A percentile compares a stretch with the other conserved stretches of the same genome.
These are phyloP conservation scores for Talaromyces adpressus DNA, from an alignment of 495 filamentous ascomycete species.

Conservation along the genomic window DNA sequence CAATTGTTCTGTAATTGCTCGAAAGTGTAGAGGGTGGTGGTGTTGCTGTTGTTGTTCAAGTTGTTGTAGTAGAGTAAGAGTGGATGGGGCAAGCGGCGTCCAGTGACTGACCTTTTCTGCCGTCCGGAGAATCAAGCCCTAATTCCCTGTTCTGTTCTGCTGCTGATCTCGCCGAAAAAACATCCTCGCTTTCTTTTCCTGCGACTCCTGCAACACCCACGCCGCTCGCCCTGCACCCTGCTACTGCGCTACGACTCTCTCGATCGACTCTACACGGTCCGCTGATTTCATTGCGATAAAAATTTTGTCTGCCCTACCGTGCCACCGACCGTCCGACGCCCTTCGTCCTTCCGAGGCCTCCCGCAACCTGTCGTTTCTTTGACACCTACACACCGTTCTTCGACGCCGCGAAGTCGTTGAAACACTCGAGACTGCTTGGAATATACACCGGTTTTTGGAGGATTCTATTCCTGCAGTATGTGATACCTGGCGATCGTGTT, in stretches of 20 bases:
- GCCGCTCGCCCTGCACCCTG: not conserved
- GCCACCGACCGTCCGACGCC: not conserved
- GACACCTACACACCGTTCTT: not conserved
- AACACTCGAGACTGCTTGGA: not conserved
- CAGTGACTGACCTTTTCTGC: constrained; percentile 19
- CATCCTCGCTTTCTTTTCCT: constrained; percentile 14
- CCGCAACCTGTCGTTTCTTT: constrained; percentile 7
- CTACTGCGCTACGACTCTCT: not conserved
- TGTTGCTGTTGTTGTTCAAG: not conserved
- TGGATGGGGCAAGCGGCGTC: constrained; percentile 20
- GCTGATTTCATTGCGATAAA: not conserved
- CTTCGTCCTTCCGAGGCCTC: constrained; percentile 6
- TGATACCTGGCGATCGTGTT: not conserved
- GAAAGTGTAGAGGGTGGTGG: not conserved
- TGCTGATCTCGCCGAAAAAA: constrained; percentile 18
- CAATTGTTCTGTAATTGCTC: not conserved
- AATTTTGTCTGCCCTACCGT: not conserved
- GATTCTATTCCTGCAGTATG: not conserved
- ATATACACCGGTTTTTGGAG: not conserved
- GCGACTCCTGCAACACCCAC: constrained; percentile 2
- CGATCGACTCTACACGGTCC: not conserved
- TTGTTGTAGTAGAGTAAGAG: not conserved
- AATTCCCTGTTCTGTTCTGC: constrained; percentile 20
- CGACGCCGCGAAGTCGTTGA: not conserved
- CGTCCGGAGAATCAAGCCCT: constrained; percentile 23